Base-by-base conservation (phyloP, 2,329 filamentous ascomycete species). In the Fusarium ramigenum region DNA sequence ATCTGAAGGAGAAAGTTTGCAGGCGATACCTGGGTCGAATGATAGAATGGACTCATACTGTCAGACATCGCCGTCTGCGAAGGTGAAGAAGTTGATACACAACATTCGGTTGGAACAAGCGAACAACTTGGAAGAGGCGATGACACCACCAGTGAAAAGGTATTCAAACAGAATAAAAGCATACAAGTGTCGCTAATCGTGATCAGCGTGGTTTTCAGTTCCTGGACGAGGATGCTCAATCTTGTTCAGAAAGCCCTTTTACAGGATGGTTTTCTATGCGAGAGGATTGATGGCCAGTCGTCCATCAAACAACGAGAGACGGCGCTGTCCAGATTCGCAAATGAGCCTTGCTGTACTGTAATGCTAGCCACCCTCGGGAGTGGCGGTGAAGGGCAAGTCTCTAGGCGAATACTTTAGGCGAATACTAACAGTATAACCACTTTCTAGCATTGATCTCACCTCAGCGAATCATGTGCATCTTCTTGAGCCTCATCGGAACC, bases 351-450 rank as follows among this genome's bases (percentile, higher is more conserved):
- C 4, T 77, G 75, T 60, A 71, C 28, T 3, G 69, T 82, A 1
- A 78, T 83, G 57, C 75, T 83, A 2, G 76, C 80, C 15, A 79
- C 70, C 1, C 78, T 82, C n/a, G 79, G 73, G 1, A 79, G 76
- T 19, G 79, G 73, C 1, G 80, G 76, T 2, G 79, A 81, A 61
- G 80, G 80, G 80, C 80, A 60, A 2, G 57, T 61, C 2, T 5
- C 9, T 3, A 9, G 3, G 4, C 1, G 3, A 14, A 7, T 10
- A 2, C 4, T 7, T 2, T 6, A 9, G 23, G 7, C 2, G 0
- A 39, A 46, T 2, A 2, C 25, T 7, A 28, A 28, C 25, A 28
- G 5, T 7, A 9, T 3, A 21, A 39, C 21, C 16, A 9, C 2
- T 7, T 0, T 16, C 11, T 19, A 65, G 62, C 5, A 65, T 65